phyloP scores from a whole-genome alignment of 73 alveolate species.

The Paraurostyla sp. region DNA sequence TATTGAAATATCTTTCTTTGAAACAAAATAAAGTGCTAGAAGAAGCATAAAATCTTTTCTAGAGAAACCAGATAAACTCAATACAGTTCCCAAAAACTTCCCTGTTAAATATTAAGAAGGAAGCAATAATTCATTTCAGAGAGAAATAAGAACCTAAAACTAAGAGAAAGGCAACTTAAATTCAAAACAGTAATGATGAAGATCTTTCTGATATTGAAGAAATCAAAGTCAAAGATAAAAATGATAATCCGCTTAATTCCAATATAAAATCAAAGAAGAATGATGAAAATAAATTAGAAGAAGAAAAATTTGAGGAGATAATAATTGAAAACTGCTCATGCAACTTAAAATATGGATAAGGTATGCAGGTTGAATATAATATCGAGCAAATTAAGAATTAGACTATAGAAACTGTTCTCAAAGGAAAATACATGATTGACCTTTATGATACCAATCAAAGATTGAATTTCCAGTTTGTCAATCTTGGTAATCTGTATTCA shows the following conservation, averaged over 20 bases:
- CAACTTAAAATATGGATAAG: conserved; percentile 1
- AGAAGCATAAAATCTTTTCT: conserved; percentile 21
- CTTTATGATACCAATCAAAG: background rate
- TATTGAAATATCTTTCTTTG: background rate
- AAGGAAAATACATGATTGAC: conserved; percentile 37
- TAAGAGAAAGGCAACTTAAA: background rate
- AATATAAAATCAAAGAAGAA: background rate
- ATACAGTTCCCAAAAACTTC: conserved; percentile 26
- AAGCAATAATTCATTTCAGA: conserved; percentile 30
- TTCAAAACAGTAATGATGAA: too few relatives aligned
- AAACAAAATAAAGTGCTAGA: conserved; percentile 11
- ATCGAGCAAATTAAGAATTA: background rate
- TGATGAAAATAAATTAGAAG: background rate
- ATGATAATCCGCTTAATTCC: background rate
- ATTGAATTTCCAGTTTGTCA: background rate
- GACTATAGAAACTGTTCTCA: background rate
- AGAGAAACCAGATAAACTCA: background rate
- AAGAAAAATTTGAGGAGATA: conserved; percentile 26
- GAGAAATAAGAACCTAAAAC: background rate
- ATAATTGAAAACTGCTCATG: conserved; percentile 37
- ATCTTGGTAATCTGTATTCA: conserved; percentile 41
- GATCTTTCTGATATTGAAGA: background rate
- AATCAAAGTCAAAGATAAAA: too few relatives aligned
- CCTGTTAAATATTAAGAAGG: conserved; percentile 6
- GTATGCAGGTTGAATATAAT: conserved; percentile 37